These are phyloP conservation scores for Ceratocystis variospora DNA, from an alignment of 2,329 filamentous ascomycete species.

Conservation along the genomic window DNA sequence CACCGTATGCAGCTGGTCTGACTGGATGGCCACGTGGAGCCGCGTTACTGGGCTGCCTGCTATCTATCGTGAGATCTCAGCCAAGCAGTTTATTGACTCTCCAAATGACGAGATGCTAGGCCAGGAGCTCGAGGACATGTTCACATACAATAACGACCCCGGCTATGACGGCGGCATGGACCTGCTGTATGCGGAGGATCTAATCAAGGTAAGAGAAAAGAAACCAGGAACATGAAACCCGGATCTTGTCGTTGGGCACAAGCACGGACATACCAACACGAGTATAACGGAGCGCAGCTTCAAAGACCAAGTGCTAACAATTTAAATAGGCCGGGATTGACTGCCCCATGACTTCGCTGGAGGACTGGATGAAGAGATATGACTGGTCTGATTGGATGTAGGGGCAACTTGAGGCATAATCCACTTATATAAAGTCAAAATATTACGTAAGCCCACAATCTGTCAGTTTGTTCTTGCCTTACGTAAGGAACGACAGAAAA, in stretches of 20 bases:
- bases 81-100: conserved; percentile 30
- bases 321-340: conserved; percentile 30
- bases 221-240: not conserved
- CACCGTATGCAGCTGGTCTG: conserved; percentile 33
- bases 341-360: conserved; percentile 30
- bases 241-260: not conserved
- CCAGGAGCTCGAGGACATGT: conserved; percentile 35
- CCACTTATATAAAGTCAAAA: not conserved
- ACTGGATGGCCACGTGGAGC: conserved; percentile 33
- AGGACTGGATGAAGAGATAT: conserved; percentile 27
- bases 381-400: conserved; percentile 26
- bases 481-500: not conserved
- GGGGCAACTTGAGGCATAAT: not conserved
- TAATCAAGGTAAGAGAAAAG: conserved; percentile 29
- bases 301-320: not conserved
- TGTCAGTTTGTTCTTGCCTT: not conserved
- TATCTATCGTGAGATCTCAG: conserved; percentile 29
- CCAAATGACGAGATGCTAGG: conserved; percentile 24
- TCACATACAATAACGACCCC: conserved; percentile 33
- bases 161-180: conserved; percentile 37
- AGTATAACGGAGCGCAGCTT: not conserved
- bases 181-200: conserved; percentile 31
- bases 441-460: not conserved
- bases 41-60: conserved; percentile 26
- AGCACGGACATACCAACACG: no score